Percentiles rank a stretch among this genome's conserved stretches.
These are phyloP conservation scores for Penicillium malachiteum DNA, from an alignment of 495 filamentous ascomycete genomes.

Conservation along the genomic window DNA sequence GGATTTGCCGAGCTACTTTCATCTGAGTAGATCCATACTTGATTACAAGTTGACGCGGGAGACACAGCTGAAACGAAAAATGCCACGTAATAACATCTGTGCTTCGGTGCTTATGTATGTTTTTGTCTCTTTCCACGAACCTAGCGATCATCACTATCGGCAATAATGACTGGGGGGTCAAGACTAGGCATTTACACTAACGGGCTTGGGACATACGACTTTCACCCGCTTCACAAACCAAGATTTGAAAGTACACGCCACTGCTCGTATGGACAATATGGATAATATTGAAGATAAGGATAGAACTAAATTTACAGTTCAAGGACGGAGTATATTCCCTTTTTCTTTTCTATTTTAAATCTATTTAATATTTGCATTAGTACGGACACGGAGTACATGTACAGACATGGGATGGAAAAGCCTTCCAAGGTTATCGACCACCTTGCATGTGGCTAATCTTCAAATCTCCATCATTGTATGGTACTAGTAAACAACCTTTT, in stretches of 20 bases:
- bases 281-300: not conserved
- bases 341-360: too few species aligned
- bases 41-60: not conserved
- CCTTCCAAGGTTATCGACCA: conserved; percentile 14
- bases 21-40: too few species aligned
- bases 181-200: not conserved
- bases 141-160: not conserved
- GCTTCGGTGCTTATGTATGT: not conserved
- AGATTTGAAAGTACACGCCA: too few species aligned
- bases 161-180: not conserved
- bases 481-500: not conserved
- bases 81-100: conserved; percentile 4
- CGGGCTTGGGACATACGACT: conserved; percentile 1
- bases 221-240: not conserved
- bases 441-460: conserved; percentile 15
- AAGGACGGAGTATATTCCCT: too few species aligned
- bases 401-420: not conserved
- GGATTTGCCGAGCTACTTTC: too few species aligned
- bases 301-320: not conserved
- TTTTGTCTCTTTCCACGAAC: not conserved
- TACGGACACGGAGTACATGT: not conserved
- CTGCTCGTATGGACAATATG: too few species aligned
- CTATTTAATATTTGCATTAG: too few species aligned
- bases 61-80: not conserved
- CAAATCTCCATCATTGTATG: not conserved